Base-by-base conservation (phyloP, 2,329 filamentous ascomycete species). In the Diplodia scrobiculata region DNA sequence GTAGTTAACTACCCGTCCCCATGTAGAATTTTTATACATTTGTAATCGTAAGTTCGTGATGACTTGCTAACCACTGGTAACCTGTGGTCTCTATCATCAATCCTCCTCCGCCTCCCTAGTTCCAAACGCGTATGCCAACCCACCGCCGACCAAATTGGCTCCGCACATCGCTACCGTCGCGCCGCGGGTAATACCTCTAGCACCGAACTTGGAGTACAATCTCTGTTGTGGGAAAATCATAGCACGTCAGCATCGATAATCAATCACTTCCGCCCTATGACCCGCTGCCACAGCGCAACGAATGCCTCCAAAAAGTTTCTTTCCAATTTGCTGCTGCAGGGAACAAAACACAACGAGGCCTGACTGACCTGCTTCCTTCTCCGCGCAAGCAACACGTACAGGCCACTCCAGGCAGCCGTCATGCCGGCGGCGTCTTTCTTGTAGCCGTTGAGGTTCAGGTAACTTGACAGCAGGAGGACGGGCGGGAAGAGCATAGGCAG, bases 401-500 rank as follows among this genome's bases (percentile, higher is more conserved):
- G 72, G 0, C 85, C 86, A 36, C 85, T 88, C 85, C 87, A 88
- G 0, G 87, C 86, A 9, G 86, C 86, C 19, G 83, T 86, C 5
- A 88, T 80, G 5, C 87, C 87, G 0, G 87, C 87, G 21, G 82
- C 82, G 71, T 90, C 88, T 58, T 84, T 84, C 73, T 86, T 84
- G 78, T 84, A 89, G 67, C 83, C 82, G 68, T 83, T 82, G 34
- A 90, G 72, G 73, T 89, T 90, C 52, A 89, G 78, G 72, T 90
- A 90, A 66, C 84, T 85, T 62, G 84, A 84, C 78, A 89, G 88
- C 67, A 90, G 81, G 2, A 90, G 81, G 66, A 88, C 79, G 1
- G 87, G 87, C 4, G 87, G 84, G 73, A 90, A 90, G 69, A 88
- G 76, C 83, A 90, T 87, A 3, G 88, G 88, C 0, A 90, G 79